Evolutionary conservation across 1,284 basidiomycete species (phyloP).

Genomic region (Fomes fomentarius): DNA sequence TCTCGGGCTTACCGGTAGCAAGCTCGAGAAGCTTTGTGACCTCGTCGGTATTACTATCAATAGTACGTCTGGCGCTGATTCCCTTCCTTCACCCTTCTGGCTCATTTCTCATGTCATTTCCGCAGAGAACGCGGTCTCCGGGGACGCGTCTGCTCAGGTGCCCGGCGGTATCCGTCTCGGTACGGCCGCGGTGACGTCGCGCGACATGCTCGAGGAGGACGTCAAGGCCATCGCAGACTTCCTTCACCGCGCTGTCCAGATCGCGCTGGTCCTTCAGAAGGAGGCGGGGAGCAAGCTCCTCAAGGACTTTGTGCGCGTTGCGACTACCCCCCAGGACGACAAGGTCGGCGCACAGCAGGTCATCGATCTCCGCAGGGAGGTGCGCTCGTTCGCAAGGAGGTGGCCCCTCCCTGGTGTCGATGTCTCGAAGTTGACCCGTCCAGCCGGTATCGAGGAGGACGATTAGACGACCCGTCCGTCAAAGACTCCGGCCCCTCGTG

Average conservation of each 20-base stretch:
- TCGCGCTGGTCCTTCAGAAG: constrained; percentile 87
- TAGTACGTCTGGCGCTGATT: constrained; percentile 55
- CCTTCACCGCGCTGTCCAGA: constrained; percentile 91
- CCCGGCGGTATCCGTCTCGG: constrained; percentile 98
- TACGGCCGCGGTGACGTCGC: constrained; percentile 92
- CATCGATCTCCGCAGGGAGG: constrained; percentile 73
- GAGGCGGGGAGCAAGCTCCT: constrained; percentile 95
- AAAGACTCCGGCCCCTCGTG: not conserved
- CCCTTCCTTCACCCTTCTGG: not conserved
- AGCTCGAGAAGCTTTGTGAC: constrained; percentile 99
- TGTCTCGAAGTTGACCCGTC: constrained; percentile 60
- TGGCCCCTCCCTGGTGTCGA: constrained; percentile 96
- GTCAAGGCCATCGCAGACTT: constrained; percentile 89
- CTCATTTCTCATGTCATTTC: constrained; percentile 3
- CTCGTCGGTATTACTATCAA: constrained; percentile 95
- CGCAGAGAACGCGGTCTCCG: constrained; percentile 94
- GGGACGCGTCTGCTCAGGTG: constrained; percentile 93
- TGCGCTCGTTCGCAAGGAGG: constrained; percentile 77
- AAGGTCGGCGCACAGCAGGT: constrained; percentile 77
- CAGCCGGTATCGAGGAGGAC: constrained; percentile 69
- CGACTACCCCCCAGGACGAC: constrained; percentile 71
- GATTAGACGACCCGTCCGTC: constrained; percentile 12
- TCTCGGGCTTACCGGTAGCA: constrained; percentile 93
- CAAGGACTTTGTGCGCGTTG: constrained; percentile 93
- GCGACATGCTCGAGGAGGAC: constrained; percentile 90